Percentiles rank a stretch among this genome's conserved stretches.
Conservation (phyloP, 176 grass and related monocot species). For the Lolium rigidum region DNA sequence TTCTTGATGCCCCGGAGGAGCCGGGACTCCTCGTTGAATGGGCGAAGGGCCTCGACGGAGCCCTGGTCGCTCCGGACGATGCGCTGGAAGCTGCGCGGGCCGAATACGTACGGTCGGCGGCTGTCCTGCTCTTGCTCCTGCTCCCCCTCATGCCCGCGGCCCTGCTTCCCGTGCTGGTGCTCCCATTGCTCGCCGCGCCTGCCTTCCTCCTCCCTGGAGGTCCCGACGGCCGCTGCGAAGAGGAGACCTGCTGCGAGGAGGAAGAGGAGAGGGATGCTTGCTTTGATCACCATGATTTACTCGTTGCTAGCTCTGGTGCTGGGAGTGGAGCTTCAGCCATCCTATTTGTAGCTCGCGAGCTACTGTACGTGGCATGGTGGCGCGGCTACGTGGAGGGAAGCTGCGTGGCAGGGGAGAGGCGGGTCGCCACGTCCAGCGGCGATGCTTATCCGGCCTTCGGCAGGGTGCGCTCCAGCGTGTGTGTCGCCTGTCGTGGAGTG, state of each 20-base stretch:
- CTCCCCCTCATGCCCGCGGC: neutral
- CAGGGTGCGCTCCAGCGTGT: constrained; percentile 27
- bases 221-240: constrained; percentile 34
- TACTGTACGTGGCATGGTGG: constrained; percentile 26
- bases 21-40: constrained; percentile 61
- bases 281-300: constrained; percentile 46
- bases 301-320: neutral
- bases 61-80: constrained; percentile 57
- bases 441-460: constrained; percentile 40
- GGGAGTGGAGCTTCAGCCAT: neutral
- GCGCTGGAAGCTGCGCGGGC: constrained; percentile 45
- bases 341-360: constrained; percentile 8
- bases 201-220: constrained; percentile 32
- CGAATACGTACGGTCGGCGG: constrained; percentile 64
- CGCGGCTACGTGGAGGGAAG: constrained; percentile 43
- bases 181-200: neutral
- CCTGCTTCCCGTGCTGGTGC: neutral
- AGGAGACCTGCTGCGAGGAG: constrained; percentile 49
- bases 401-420: neutral
- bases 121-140: too few species aligned
- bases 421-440: constrained; percentile 47
- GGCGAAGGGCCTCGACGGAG: neutral
- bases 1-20: constrained; percentile 69
- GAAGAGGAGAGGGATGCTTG: constrained; percentile 32
- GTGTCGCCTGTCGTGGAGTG: neutral